Evolutionary conservation across 768 basidiomycete genomes (phyloP).

Genomic region (Naganishia vaughanmartiniae): DNA sequence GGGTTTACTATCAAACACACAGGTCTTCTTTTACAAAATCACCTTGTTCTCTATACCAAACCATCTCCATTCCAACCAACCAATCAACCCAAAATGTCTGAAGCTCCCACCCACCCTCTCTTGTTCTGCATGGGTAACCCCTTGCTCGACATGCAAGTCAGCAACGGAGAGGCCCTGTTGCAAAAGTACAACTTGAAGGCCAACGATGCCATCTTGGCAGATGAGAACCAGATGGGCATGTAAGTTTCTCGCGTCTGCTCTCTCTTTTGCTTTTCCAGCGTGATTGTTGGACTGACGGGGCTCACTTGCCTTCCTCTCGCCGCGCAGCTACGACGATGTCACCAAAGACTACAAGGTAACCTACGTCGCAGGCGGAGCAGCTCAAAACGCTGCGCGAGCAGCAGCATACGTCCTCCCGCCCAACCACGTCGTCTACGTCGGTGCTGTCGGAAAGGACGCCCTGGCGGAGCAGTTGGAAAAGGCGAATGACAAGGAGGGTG

Average conservation of each 20-base stretch:
- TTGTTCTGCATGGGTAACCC: slow-evolving; percentile 94
- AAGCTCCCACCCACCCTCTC: slow-evolving; percentile 51
- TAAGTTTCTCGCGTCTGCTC: slow-evolving; percentile 52
- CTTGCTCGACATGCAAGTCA: slow-evolving; percentile 86
- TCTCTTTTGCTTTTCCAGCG: no score
- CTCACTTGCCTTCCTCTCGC: not conserved
- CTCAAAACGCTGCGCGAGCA: slow-evolving; percentile 92
- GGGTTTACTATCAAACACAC: no score
- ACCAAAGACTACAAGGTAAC: slow-evolving; percentile 70
- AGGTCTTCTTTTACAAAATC: no score
- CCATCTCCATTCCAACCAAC: not conserved
- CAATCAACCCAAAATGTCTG: slow-evolving; percentile 22
- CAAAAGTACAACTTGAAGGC: slow-evolving; percentile 86
- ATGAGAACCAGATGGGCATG: slow-evolving; percentile 83
- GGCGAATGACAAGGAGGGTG: slow-evolving; percentile 88
- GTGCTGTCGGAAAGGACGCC: slow-evolving; percentile 90
- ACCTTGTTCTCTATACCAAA: no score
- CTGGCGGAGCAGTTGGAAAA: slow-evolving; percentile 80
- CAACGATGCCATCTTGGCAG: slow-evolving; percentile 94
- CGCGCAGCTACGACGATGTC: slow-evolving; percentile 81
- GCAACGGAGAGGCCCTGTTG: slow-evolving; percentile 75
- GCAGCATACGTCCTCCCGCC: slow-evolving; percentile 91
- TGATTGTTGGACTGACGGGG: not conserved
- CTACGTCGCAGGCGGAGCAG: slow-evolving; percentile 95
- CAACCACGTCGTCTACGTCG: slow-evolving; percentile 85